These are phyloP conservation scores for Carallia brachiata DNA, from an alignment of 345 rosid species.

Conservation along the genomic window DNA sequence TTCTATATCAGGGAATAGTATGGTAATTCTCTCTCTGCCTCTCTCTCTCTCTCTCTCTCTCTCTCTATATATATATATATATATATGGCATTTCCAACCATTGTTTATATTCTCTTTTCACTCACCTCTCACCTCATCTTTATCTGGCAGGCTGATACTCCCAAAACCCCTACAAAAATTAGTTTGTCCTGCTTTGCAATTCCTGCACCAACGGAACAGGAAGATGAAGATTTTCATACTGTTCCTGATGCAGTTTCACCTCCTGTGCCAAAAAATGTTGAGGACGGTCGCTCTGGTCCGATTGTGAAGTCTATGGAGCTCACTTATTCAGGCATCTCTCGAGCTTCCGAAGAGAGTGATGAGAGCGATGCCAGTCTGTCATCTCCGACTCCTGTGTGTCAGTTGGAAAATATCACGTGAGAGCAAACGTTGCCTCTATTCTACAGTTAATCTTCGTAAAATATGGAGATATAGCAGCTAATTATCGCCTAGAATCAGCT, in stretches of 20 bases:
- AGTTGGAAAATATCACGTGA: constrained; percentile 71
- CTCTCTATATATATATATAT: too few relatives aligned
- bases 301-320: constrained; percentile 28
- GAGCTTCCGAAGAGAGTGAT: constrained; percentile 37
- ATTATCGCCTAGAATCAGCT: constrained; percentile 59
- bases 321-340: constrained; percentile 39
- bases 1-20: constrained; percentile 28
- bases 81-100: too few relatives aligned
- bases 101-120: background rate
- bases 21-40: constrained; percentile 11
- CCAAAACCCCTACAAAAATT: constrained; percentile 21
- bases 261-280: constrained; percentile 16
- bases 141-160: constrained; percentile 17
- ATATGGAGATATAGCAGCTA: constrained; percentile 80
- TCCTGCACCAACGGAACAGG: constrained; percentile 18
- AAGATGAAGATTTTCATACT: constrained; percentile 24
- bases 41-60: background rate
- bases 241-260: constrained; percentile 14
- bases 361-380: constrained; percentile 57
- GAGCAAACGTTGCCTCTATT: constrained; percentile 45
- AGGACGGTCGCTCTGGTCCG: constrained; percentile 13
- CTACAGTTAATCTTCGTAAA: constrained; percentile 55
- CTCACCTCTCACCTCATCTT: background rate
- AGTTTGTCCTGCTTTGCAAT: constrained; percentile 20
- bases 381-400: constrained; percentile 65